These are phyloP conservation scores for Schizosaccharomyces osmophilus DNA, from an alignment of 805 yeast genomes.

Conservation along the genomic window DNA sequence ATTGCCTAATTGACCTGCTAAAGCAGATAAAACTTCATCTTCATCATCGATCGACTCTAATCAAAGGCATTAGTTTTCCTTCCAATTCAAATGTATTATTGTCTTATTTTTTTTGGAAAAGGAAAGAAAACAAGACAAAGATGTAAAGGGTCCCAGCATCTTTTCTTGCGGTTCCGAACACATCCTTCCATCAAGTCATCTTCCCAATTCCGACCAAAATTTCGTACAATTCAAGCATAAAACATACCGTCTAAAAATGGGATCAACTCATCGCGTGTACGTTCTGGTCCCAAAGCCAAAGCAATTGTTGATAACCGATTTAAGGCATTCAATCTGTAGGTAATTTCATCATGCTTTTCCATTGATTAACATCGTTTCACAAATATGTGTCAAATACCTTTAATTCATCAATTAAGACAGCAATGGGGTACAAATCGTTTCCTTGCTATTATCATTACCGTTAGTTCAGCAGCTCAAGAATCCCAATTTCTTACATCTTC, in stretches of 20 bases:
- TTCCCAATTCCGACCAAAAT: not conserved
- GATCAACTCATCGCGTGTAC: conserved; percentile 67
- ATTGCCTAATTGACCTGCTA: conserved; percentile 72
- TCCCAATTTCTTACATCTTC: not conserved
- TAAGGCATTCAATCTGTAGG: conserved; percentile 86
- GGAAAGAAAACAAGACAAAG: no score
- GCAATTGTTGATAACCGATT: conserved; percentile 83
- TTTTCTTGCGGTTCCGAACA: no score
- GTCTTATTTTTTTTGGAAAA: no score
- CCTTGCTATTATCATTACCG: not conserved
- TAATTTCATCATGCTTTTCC: conserved; percentile 66
- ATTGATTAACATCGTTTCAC: not conserved
- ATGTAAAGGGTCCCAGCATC: no score
- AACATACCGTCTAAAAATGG: conserved; percentile 55
- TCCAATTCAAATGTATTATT: no score
- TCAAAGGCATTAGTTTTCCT: not conserved
- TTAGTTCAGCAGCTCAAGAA: not conserved
- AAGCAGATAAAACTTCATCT: conserved; percentile 85
- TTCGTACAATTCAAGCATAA: not conserved
- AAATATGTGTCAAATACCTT: conserved; percentile 16
- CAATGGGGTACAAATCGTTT: conserved; percentile 69
- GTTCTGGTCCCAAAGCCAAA: conserved; percentile 76
- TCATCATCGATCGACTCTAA: conserved; percentile 45
- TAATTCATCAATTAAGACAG: conserved; percentile 86
- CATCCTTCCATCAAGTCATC: no score